Conservation (phyloP, 768 basidiomycete species). For the Lentinus brumalis region DNA sequence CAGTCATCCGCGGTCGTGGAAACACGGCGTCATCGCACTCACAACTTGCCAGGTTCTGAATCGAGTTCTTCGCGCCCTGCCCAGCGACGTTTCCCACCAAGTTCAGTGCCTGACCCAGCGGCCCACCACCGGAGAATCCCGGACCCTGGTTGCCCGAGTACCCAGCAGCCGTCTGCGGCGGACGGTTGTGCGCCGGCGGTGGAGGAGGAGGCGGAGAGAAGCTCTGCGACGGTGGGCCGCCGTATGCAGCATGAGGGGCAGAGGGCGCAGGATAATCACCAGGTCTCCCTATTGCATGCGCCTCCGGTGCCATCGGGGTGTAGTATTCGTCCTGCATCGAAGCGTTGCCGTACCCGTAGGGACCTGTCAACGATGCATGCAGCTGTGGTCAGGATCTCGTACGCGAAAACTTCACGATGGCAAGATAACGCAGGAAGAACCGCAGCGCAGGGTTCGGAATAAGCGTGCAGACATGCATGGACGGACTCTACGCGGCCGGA, state of each 20-base stretch:
- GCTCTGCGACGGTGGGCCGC: not conserved
- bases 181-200: conserved; percentile 27
- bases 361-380: conserved; percentile 21
- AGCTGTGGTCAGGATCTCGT: conserved; percentile 24
- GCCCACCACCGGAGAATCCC: conserved; percentile 23
- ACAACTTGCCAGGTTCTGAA: conserved; percentile 55
- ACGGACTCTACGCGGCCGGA: not conserved
- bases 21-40: conserved; percentile 30
- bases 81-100: conserved; percentile 62
- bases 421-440: not conserved
- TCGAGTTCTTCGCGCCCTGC: conserved; percentile 38
- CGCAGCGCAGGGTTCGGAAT: not conserved
- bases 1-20: not conserved
- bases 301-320: not conserved
- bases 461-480: not conserved
- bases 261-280: not conserved
- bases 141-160: conserved; percentile 1
- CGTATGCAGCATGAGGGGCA: conserved; percentile 5
- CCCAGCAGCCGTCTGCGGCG: conserved; percentile 14
- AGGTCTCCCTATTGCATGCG: too few species aligned
- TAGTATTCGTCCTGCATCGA: conserved; percentile 20
- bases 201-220: conserved; percentile 17
- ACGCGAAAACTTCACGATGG: too few species aligned
- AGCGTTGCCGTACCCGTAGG: conserved; percentile 28
- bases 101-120: conserved; percentile 46